phyloP scores from a whole-genome alignment of 805 yeast species.

The Candida alai region DNA sequence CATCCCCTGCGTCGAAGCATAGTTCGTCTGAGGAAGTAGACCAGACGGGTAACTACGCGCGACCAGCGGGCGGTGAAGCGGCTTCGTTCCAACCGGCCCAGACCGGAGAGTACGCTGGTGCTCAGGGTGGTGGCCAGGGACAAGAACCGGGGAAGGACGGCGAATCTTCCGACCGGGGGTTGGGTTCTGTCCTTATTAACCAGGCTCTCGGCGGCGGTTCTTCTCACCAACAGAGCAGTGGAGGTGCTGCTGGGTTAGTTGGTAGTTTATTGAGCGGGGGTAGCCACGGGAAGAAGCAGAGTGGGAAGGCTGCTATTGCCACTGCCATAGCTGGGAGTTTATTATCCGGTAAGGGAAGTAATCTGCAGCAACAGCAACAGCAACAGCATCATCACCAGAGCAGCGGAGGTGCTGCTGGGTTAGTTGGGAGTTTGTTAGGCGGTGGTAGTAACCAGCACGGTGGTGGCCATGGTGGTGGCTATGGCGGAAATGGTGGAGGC shows the following conservation, averaged over 20 bases:
- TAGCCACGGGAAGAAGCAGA: background rate
- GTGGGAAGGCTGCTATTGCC: slow-evolving; percentile 6
- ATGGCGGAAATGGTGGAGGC: background rate
- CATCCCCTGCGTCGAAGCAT: slow-evolving; percentile 6
- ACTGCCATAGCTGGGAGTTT: slow-evolving; percentile 8
- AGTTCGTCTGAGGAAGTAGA: background rate
- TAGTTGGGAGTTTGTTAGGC: slow-evolving; percentile 8
- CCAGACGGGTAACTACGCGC: slow-evolving; percentile 1
- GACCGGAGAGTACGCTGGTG: background rate
- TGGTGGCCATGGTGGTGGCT: slow-evolving; percentile 4
- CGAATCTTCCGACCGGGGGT: slow-evolving; percentile 8
- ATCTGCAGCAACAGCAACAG: no score
- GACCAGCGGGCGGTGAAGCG: background rate
- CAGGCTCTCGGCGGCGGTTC: slow-evolving; percentile 8
- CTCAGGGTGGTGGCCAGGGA: background rate
- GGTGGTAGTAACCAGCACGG: slow-evolving; percentile 7
- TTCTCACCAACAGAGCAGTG: background rate
- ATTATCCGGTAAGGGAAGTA: background rate
- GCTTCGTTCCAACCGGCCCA: background rate
- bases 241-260: slow-evolving; percentile 8
- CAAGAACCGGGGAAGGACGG: slow-evolving; percentile 1
- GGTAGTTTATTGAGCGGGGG: slow-evolving; percentile 5
- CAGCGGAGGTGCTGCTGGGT: slow-evolving; percentile 3
- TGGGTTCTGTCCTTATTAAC: slow-evolving; percentile 10
- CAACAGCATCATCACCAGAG: no score